phyloP scores from a whole-genome alignment of 2,329 filamentous ascomycete genomes.

The Leptographium procerum region DNA sequence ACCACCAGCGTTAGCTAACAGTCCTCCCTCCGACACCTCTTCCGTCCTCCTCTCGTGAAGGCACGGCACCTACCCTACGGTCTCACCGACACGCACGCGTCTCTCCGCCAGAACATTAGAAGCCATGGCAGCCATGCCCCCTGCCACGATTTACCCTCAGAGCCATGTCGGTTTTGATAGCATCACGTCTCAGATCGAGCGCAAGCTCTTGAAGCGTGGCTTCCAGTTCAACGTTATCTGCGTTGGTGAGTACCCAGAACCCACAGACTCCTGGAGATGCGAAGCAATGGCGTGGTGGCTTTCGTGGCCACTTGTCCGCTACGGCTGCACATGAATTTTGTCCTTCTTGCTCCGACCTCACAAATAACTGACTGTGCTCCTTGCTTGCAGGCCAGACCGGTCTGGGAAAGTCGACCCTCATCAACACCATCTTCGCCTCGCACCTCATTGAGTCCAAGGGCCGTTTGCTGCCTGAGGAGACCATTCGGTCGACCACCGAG shows the following conservation, averaged over 20 bases:
- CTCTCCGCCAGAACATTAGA: slow-evolving; percentile 6
- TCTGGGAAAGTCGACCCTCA: slow-evolving; percentile 95
- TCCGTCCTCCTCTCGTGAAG: slow-evolving; percentile 11
- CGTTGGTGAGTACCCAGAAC: slow-evolving; percentile 65
- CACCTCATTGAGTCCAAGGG: slow-evolving; percentile 99
- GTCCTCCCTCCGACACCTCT: slow-evolving; percentile 1
- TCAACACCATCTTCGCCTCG: slow-evolving; percentile 99
- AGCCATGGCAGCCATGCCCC: slow-evolving; percentile 51
- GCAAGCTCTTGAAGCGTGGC: slow-evolving; percentile 97
- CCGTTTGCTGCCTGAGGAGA: slow-evolving; percentile 82
- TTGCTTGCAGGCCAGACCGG: slow-evolving; percentile 73
- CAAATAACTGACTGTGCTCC: background rate
- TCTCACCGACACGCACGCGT: slow-evolving; percentile 4
- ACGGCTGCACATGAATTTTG: background rate
- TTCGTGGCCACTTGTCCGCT: background rate
- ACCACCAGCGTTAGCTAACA: background rate
- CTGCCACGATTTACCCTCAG: slow-evolving; percentile 71
- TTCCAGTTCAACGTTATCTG: slow-evolving; percentile 98
- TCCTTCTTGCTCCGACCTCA: background rate
- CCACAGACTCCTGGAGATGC: background rate
- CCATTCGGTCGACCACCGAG: slow-evolving; percentile 89
- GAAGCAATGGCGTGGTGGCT: background rate
- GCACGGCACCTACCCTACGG: slow-evolving; percentile 11
- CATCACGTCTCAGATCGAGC: slow-evolving; percentile 98
- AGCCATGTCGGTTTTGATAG: slow-evolving; percentile 99